Evolutionary conservation across 768 basidiomycete genomes (phyloP).

Genomic region (Auriscalpium microsporum): DNA sequence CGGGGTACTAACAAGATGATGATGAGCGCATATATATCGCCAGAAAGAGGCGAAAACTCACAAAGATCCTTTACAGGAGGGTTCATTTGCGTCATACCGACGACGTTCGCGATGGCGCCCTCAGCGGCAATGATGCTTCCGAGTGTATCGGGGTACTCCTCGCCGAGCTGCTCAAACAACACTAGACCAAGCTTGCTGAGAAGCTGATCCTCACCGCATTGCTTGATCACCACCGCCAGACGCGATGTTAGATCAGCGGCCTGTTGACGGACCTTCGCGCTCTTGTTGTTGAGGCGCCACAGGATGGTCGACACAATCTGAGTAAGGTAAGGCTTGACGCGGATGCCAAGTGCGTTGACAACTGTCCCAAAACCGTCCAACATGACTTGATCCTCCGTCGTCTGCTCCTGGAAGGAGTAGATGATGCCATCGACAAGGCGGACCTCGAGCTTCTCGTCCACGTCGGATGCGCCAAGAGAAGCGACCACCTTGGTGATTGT

Average conservation of each 20-base stretch:
- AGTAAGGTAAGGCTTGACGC: slow-evolving; percentile 96
- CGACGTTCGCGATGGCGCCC: slow-evolving; percentile 97
- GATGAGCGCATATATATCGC: background rate
- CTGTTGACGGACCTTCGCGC: slow-evolving; percentile 97
- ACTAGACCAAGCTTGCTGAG: slow-evolving; percentile 95
- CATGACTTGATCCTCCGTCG: slow-evolving; percentile 98
- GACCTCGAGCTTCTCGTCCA: slow-evolving; percentile 92
- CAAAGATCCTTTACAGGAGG: slow-evolving; percentile 97
- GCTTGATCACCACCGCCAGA: slow-evolving; percentile 95
- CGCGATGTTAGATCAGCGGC: slow-evolving; percentile 98
- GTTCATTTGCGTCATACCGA: slow-evolving; percentile 99
- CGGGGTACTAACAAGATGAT: slow-evolving; percentile 63
- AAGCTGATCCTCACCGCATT: slow-evolving; percentile 94
- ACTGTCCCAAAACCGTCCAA: slow-evolving; percentile 97
- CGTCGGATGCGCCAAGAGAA: slow-evolving; percentile 91
- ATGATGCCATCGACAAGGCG: slow-evolving; percentile 97
- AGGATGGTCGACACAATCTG: slow-evolving; percentile 98
- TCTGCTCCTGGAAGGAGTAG: slow-evolving; percentile 99
- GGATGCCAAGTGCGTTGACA: slow-evolving; percentile 89
- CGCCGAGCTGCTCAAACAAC: slow-evolving; percentile 95
- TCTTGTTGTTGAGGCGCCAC: slow-evolving; percentile 99
- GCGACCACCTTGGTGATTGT: slow-evolving; percentile 96
- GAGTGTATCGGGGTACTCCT: slow-evolving; percentile 98
- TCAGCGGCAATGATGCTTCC: slow-evolving; percentile 99
- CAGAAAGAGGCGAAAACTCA: slow-evolving; percentile 38